Conservation (phyloP, 1,284 basidiomycete species). For the Ganoderma boninense region DNA sequence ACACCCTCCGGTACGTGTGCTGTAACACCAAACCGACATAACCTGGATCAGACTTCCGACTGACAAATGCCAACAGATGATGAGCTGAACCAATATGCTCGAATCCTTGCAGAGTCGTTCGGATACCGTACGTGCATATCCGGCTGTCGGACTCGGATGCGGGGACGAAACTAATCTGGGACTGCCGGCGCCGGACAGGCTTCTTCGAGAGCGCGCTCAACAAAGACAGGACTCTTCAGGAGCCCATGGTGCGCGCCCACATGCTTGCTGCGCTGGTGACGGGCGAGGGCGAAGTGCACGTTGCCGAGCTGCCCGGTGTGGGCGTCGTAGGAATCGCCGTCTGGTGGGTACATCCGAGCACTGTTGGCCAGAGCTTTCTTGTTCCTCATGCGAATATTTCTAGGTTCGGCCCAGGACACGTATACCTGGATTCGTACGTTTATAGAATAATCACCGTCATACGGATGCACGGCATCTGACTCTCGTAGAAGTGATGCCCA, state of each 20-base stretch:
- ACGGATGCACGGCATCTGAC: not conserved
- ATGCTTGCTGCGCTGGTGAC: slow-evolving; percentile 15
- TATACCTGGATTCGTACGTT: slow-evolving; percentile 25
- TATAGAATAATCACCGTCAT: not conserved
- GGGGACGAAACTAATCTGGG: too few relatives aligned
- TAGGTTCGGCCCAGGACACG: slow-evolving; percentile 29
- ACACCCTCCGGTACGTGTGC: not conserved
- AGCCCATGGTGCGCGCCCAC: slow-evolving; percentile 25
- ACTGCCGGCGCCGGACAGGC: too few relatives aligned
- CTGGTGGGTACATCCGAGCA: slow-evolving; percentile 21
- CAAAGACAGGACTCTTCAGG: slow-evolving; percentile 19
- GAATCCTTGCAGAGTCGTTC: slow-evolving; percentile 29
- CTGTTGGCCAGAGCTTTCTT: too few relatives aligned
- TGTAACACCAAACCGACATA: too few relatives aligned
- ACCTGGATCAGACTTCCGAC: too few relatives aligned
- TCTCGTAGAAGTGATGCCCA: too few relatives aligned
- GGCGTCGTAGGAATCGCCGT: slow-evolving; percentile 25
- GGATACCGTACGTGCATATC: too few relatives aligned
- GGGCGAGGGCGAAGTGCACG: slow-evolving; percentile 25
- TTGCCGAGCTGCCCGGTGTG: slow-evolving; percentile 23
- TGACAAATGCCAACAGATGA: not conserved
- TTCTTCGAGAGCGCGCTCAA: slow-evolving; percentile 25
- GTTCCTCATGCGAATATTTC: not conserved
- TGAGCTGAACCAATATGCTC: not conserved
- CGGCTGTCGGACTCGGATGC: too few relatives aligned